Evolutionary conservation across 2,329 filamentous ascomycete genomes (phyloP).

Genomic region (Neofusicoccum laricinum): DNA sequence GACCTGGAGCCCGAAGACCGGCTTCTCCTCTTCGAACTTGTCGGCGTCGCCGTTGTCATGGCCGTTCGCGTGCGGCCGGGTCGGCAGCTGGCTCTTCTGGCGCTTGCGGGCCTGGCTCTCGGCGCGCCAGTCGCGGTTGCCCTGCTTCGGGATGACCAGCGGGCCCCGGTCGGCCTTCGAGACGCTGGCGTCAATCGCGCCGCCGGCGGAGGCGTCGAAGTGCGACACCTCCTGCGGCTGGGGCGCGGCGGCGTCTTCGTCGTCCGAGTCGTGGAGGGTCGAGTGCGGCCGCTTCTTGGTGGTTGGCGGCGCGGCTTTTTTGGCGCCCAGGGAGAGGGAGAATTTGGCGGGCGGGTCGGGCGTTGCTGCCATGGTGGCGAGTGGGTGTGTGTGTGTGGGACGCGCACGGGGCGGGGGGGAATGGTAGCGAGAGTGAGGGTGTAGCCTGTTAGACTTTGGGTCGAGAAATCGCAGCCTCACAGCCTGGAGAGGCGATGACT

Average conservation of each 20-base stretch:
- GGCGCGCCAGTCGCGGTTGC: slow-evolving; percentile 63
- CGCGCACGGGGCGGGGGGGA: not conserved
- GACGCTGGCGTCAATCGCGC: slow-evolving; percentile 42
- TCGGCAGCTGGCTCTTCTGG: slow-evolving; percentile 58
- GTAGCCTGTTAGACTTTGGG: not conserved
- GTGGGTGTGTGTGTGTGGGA: not conserved
- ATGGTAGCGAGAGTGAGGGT: not conserved
- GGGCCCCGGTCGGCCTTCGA: slow-evolving; percentile 39
- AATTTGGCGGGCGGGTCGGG: slow-evolving; percentile 5
- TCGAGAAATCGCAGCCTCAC: not conserved
- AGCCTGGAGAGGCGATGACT: not conserved
- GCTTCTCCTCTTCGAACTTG: slow-evolving; percentile 42
- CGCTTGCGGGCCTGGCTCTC: slow-evolving; percentile 43
- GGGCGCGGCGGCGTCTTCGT: slow-evolving; percentile 52
- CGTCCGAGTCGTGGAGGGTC: slow-evolving; percentile 51
- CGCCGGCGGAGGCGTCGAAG: slow-evolving; percentile 52
- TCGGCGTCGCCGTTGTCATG: slow-evolving; percentile 31
- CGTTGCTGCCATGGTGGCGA: slow-evolving; percentile 10
- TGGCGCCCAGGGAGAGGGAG: slow-evolving; percentile 13
- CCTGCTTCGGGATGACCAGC: slow-evolving; percentile 57
- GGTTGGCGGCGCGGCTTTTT: slow-evolving; percentile 20
- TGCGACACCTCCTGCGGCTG: slow-evolving; percentile 50
- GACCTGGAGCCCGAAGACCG: slow-evolving; percentile 54
- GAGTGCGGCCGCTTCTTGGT: slow-evolving; percentile 42
- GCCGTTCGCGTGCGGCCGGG: slow-evolving; percentile 44